Base-by-base conservation (phyloP, 2,329 filamentous ascomycete genomes). In the Aspergillus unguis region DNA sequence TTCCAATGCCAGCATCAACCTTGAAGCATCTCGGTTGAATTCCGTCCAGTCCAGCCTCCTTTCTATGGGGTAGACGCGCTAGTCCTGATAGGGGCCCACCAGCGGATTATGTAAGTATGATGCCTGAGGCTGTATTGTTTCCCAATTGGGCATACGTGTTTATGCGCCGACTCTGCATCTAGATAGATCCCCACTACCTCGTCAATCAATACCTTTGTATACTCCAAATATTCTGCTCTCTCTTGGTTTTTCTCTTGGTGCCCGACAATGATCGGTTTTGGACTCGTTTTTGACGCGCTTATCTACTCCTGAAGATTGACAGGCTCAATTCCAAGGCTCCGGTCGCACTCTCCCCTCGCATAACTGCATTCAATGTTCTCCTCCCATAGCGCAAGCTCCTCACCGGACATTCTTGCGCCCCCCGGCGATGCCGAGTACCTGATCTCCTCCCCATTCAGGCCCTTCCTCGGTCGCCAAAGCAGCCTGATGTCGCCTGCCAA, bases 381-480 rank as follows among this genome's bases (percentile, higher is more conserved):
- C 52, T 65, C 66, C 53, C 67, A 65, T 59, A 72, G 65, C 55
- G 52, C 62, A 47, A 74, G 65, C 58, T 75, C 72, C 53, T 75
- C 72, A 38, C 72, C 72, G 42, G 72, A 75, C 64, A 65, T 73
- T 48, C 65, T 75, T 52, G 72, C 67, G 27, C 71, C 72, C 43
- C 66, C 72, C 54, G 72, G 71, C 51, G 71, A 75, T 58, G 67
- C 64, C 33, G 67, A 73, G 23, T 75, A 73, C 58, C 59, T 75
- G 31, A 68, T 75, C 29, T 74, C 72, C 23, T 75, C 72, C 4
- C 72, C 72, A 2, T 64, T 66, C 10, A 72, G 71, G 50, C 67
- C 71, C 4, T 71, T 73, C 44, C 17, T 60, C 7, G 68, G 69
- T 48, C 72, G 70, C 47, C 70, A 70, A 52, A 68, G 66, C 61